Percentiles rank a stretch among this genome's conserved stretches.
Conservation (phyloP, 2,329 filamentous ascomycete genomes). For the Hypoxylon sp. region DNA sequence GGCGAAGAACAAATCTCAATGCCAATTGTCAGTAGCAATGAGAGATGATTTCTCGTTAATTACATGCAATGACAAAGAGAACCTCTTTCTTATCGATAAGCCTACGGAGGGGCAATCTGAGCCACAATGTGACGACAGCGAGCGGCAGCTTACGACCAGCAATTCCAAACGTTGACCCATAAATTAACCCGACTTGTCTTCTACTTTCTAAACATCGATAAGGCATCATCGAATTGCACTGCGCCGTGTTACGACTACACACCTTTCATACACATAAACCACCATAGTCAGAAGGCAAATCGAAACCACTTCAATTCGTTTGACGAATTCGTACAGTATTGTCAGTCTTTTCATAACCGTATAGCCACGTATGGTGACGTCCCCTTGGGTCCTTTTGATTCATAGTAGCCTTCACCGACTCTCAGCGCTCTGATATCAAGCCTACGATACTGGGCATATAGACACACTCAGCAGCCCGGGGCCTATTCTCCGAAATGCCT, state of each 20-base stretch:
- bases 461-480: constrained; percentile 6
- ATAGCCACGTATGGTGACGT: constrained; percentile 35
- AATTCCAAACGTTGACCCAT: constrained; percentile 21
- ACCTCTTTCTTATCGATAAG: constrained; percentile 16
- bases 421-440: constrained; percentile 4
- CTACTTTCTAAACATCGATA: constrained; percentile 32
- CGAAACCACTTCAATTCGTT: constrained; percentile 15
- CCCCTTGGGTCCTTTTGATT: constrained; percentile 4
- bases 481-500: constrained; percentile 56
- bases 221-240: constrained; percentile 28
- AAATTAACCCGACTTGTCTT: constrained; percentile 20
- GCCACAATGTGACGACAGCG: constrained; percentile 44
- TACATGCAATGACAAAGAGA: not conserved
- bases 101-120: constrained; percentile 15
- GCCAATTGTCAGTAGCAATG: not conserved
- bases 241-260: constrained; percentile 16
- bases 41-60: not conserved
- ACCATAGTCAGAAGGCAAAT: constrained; percentile 15
- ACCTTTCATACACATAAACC: constrained; percentile 13
- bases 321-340: constrained; percentile 14
- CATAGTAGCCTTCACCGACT: constrained; percentile 15
- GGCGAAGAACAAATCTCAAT: not conserved
- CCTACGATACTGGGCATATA: constrained; percentile 1
- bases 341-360: constrained; percentile 21
- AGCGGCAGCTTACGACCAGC: constrained; percentile 24